Evolutionary conservation across 2,329 filamentous ascomycete genomes (phyloP).

Genomic region (Colletotrichum sansevieriae): DNA sequence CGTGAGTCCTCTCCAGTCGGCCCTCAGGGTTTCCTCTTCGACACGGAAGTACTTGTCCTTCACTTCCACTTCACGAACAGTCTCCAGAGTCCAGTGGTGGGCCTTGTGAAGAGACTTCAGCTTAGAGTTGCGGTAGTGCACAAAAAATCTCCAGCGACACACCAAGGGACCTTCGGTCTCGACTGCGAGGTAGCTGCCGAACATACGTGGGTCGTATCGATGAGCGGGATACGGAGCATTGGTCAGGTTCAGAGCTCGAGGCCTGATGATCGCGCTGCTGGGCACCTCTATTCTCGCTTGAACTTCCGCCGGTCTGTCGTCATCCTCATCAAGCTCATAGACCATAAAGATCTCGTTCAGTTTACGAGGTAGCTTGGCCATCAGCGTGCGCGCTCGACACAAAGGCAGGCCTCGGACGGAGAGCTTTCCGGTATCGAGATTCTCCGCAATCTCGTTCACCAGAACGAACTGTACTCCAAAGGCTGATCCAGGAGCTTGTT

Average conservation of each 20-base stretch:
- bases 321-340: constrained; percentile 55
- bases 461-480: constrained; percentile 53
- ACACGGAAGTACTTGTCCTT: constrained; percentile 47
- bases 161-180: constrained; percentile 57
- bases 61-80: constrained; percentile 50
- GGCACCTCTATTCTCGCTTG: constrained; percentile 60
- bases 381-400: constrained; percentile 50
- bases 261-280: constrained; percentile 52
- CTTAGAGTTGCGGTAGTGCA: constrained; percentile 49
- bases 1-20: constrained; percentile 56
- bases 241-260: constrained; percentile 64
- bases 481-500: constrained; percentile 41
- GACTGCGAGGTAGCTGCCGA: constrained; percentile 42
- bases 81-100: constrained; percentile 54
- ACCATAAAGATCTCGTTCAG: constrained; percentile 60
- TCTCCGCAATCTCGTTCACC: constrained; percentile 57
- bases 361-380: constrained; percentile 54
- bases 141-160: constrained; percentile 64
- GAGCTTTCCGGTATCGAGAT: constrained; percentile 40
- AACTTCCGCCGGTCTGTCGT: constrained; percentile 47
- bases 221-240: constrained; percentile 64
- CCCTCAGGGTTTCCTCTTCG: constrained; percentile 48
- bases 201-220: constrained; percentile 45
- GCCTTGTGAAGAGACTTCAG: constrained; percentile 43
- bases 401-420: constrained; percentile 56